These are phyloP conservation scores for Schizochytrium sp. DNA, from an alignment of 108 stramenopile species.

Conservation along the genomic window DNA sequence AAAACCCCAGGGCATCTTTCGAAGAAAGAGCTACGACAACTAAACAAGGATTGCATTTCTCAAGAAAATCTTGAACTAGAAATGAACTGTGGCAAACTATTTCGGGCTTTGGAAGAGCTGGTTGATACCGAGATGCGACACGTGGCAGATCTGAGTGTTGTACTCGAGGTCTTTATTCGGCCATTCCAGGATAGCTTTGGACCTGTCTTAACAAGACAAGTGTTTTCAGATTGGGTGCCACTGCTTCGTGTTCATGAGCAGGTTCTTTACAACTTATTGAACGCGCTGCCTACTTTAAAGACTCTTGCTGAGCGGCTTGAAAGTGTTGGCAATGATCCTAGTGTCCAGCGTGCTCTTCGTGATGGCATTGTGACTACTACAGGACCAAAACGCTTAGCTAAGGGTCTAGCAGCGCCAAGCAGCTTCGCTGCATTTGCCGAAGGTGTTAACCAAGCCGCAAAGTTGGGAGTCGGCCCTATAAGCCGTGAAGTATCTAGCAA, in stretches of 20 bases:
- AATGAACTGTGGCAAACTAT: constrained; percentile 9
- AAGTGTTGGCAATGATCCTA: neutral
- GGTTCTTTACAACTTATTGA: neutral
- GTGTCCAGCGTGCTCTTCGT: constrained; percentile 1
- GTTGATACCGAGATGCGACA: constrained; percentile 48
- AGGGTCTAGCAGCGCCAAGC: neutral
- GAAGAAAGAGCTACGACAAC: neutral
- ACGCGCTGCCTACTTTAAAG: neutral
- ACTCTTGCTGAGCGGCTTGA: neutral
- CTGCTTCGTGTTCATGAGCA: constrained; percentile 57
- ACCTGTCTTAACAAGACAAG: constrained; percentile 8
- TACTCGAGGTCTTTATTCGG: constrained; percentile 34
- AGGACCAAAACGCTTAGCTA: neutral
- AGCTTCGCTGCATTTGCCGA: neutral
- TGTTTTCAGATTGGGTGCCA: constrained; percentile 55
- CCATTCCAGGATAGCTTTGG: constrained; percentile 44
- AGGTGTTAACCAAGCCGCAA: neutral
- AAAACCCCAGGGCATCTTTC: neutral
- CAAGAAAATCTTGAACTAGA: constrained; percentile 39
- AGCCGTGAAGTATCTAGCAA: too few species aligned
- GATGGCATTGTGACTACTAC: neutral
- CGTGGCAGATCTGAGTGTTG: neutral
- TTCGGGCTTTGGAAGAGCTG: constrained; percentile 23
- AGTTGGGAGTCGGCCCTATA: neutral
- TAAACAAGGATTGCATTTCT: constrained; percentile 49